Percentiles rank a stretch among this genome's conserved stretches.
phyloP scores from a whole-genome alignment of 2,329 filamentous ascomycete genomes.

The Xylaria sp. region DNA sequence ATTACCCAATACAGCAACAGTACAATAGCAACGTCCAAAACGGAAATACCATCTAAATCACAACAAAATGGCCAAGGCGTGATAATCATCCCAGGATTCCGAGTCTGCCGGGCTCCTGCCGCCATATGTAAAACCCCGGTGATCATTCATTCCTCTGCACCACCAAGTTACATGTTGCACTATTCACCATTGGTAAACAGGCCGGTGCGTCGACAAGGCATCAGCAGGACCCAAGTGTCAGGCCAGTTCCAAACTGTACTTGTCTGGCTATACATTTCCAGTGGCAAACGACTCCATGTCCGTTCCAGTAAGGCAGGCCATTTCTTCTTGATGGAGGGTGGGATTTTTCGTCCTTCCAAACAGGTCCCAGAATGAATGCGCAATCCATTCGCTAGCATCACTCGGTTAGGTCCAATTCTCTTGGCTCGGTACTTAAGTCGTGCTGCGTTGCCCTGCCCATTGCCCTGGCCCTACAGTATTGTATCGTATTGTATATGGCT shows the following conservation, averaged over 20 bases:
- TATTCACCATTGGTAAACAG: not conserved
- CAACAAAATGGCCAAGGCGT: not conserved
- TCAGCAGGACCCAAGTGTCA: slow-evolving; percentile 1
- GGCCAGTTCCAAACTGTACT: slow-evolving; percentile 19
- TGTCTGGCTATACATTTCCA: not conserved
- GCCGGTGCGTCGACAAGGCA: not conserved
- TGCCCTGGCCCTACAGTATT: not conserved
- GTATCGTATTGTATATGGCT: not conserved
- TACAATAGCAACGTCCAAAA: not conserved
- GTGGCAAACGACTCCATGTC: slow-evolving; percentile 5
- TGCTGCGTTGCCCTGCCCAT: slow-evolving; percentile 22
- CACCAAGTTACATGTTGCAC: not conserved
- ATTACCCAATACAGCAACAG: not conserved
- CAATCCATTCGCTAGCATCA: slow-evolving; percentile 27
- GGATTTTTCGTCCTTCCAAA: slow-evolving; percentile 27
- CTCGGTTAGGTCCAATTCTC: slow-evolving; percentile 23
- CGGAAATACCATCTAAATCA: not conserved
- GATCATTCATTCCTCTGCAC: slow-evolving; percentile 5
- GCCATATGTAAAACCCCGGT: not conserved
- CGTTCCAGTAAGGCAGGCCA: not conserved
- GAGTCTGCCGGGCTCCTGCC: not conserved
- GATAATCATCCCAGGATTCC: slow-evolving; percentile 26
- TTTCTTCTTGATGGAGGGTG: slow-evolving; percentile 22
- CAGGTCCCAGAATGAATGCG: slow-evolving; percentile 9
- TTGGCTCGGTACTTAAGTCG: slow-evolving; percentile 3